phyloP scores from a whole-genome alignment of 2,329 filamentous ascomycete species.

The Pseudogymnoascus sp. region DNA sequence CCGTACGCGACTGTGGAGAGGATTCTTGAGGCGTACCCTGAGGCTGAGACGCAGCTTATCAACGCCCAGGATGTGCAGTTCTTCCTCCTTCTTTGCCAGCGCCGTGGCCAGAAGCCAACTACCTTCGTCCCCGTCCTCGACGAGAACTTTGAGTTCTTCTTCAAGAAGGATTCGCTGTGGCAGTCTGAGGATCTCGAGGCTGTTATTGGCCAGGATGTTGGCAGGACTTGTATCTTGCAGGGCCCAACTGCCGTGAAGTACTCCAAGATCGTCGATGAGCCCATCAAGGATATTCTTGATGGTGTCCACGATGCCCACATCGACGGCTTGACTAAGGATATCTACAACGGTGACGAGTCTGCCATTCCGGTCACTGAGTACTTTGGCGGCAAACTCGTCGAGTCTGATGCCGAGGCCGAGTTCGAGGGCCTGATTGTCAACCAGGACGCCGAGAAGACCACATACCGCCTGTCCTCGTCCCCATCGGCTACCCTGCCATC shows the following conservation, averaged over 20 bases:
- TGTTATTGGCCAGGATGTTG: slow-evolving; percentile 92
- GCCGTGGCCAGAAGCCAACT: slow-evolving; percentile 88
- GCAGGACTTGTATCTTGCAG: slow-evolving; percentile 90
- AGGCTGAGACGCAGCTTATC: slow-evolving; percentile 84
- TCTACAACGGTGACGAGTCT: slow-evolving; percentile 66
- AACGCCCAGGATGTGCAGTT: slow-evolving; percentile 98
- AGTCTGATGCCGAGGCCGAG: slow-evolving; percentile 63
- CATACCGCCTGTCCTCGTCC: slow-evolving; percentile 73
- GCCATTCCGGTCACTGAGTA: slow-evolving; percentile 85
- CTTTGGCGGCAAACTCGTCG: slow-evolving; percentile 81
- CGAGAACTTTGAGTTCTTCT: slow-evolving; percentile 97
- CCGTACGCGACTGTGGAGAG: slow-evolving; percentile 72
- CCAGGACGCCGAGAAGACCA: slow-evolving; percentile 70
- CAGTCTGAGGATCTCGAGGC: slow-evolving; percentile 97
- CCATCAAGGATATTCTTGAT: slow-evolving; percentile 89
- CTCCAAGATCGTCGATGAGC: slow-evolving; percentile 83
- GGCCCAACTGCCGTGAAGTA: slow-evolving; percentile 89
- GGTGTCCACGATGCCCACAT: slow-evolving; percentile 87
- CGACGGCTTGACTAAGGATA: slow-evolving; percentile 64
- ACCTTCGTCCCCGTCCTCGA: slow-evolving; percentile 94
- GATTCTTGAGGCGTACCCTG: slow-evolving; percentile 75
- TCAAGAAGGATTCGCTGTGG: slow-evolving; percentile 99
- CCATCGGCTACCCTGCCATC: slow-evolving; percentile 68
- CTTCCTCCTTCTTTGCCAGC: slow-evolving; percentile 87
- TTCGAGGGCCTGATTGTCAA: slow-evolving; percentile 80